Percentiles rank a stretch among this genome's conserved stretches.
These are phyloP conservation scores for Lactarius vividus DNA, from an alignment of 768 basidiomycete species.

Conservation along the genomic window DNA sequence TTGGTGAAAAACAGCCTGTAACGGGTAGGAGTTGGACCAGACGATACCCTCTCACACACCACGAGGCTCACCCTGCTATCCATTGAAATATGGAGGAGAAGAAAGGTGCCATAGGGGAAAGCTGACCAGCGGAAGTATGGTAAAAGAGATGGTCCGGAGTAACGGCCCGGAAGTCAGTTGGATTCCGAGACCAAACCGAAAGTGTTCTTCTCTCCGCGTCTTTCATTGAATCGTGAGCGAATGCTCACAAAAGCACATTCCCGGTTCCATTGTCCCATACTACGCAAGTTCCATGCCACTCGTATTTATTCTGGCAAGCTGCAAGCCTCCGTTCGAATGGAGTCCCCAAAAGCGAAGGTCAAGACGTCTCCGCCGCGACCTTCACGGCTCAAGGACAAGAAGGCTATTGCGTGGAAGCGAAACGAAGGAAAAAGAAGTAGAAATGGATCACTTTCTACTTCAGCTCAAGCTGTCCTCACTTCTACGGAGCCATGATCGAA, in stretches of 20 bases:
- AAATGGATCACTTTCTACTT: background rate
- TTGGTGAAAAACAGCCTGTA: constrained; percentile 81
- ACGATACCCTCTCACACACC: background rate
- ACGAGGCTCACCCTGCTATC: constrained; percentile 46
- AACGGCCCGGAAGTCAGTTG: background rate
- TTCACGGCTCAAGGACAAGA: background rate
- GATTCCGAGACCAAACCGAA: background rate
- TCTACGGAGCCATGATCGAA: background rate
- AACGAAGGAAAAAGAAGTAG: background rate
- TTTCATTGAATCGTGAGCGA: background rate
- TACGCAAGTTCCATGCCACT: constrained; percentile 3
- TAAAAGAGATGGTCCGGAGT: background rate
- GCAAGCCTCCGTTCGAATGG: background rate
- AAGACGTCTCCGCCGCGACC: background rate
- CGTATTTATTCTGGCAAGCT: background rate
- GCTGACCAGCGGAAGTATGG: background rate
- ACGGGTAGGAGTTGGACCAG: background rate
- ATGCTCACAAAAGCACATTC: constrained; percentile 5
- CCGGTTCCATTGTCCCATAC: too few relatives aligned
- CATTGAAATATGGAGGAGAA: constrained; percentile 51
- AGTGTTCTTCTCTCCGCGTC: background rate
- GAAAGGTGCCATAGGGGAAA: constrained; percentile 18
- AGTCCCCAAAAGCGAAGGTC: background rate
- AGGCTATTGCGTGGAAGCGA: background rate
- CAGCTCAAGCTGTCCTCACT: background rate